Evolutionary conservation across 768 basidiomycete genomes (phyloP), one percentile per base, ranked within the genome.

Genomic region (Termitomyces sp.): DNA sequence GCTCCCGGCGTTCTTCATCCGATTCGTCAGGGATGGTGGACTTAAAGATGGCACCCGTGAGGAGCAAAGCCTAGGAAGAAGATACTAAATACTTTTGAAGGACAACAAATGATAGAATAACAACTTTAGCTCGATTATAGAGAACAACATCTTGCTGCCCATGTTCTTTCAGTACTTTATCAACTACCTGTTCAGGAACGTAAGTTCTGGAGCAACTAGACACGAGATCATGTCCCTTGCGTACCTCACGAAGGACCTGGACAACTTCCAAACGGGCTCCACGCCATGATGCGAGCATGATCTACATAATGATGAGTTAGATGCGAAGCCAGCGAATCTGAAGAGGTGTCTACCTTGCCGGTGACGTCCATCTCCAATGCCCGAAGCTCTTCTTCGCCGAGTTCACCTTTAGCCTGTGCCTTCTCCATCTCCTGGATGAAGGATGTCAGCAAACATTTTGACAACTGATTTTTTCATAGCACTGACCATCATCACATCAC

Each of bases 281-380:
- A 56, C 94, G 86, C 97, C 97, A 99, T 26, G 96, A 96, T 6
- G 95, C 96, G 30, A 98, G 84, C 74, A 98, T 82, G 67, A 97
- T 94, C 86, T 91, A 59, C 5, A 33, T 11, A 38, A 46, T 26
- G 9, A 28, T 33, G 14, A 52, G 44, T 23, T 48, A 52, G n/a
- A 38, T 30, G 1, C 21, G 35, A 2, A 19, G 5, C 42, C 19
- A 50, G 15, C 52, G 37, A 38, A 54, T 42, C 11, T 30, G 11
- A 7, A 12, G 8, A 30, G n/a, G 37, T n/a, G 61, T 70, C 14
- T 58, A 90, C 86, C 77, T 93, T 96, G 48, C 94, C 94, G 1
- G 92, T 95, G 59, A 98, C 81, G 66, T 98, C 95, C 77, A 89
- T 86, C 71, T 97, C 96, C 50, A 98, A 69, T 2, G 89, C 89